Evolutionary conservation across 306 rosid species (phyloP).

Genomic region (Trifolium fragiferum): DNA sequence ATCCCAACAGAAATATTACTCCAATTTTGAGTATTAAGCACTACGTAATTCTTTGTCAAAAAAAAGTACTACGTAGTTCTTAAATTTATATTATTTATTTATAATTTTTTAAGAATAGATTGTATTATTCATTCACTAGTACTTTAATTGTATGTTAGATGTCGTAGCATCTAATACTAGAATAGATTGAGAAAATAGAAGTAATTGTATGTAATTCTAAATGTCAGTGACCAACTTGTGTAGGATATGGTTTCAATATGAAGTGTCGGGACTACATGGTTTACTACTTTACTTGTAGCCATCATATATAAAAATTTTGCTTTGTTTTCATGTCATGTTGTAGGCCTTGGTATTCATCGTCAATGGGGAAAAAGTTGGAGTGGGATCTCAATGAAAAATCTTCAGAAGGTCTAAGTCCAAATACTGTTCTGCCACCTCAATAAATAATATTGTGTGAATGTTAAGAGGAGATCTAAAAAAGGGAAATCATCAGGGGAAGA

Average conservation of each 20-base stretch:
- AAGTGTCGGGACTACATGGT: background rate
- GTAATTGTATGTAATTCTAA: too few relatives aligned
- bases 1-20: too few relatives aligned
- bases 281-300: conserved; percentile 14
- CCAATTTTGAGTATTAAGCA: too few relatives aligned
- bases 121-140: too few relatives aligned
- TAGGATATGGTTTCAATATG: background rate
- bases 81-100: too few relatives aligned
- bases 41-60: too few relatives aligned
- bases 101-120: too few relatives aligned
- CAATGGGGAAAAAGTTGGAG: conserved; percentile 78
- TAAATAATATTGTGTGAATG: conserved; percentile 54
- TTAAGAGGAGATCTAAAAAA: conserved; percentile 57
- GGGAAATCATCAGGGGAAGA: conserved; percentile 53
- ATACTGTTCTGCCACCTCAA: conserved; percentile 80
- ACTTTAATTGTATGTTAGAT: too few relatives aligned
- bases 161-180: too few relatives aligned
- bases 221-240: background rate
- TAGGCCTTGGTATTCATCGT: conserved; percentile 54
- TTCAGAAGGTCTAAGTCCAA: conserved; percentile 78
- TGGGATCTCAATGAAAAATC: conserved; percentile 54
- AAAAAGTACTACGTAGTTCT: too few relatives aligned
- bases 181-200: background rate
- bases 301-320: conserved; percentile 11
- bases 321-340: conserved; percentile 12